Evolutionary conservation across 257 asterid genomes (phyloP), one percentile per base, ranked within the genome.

Genomic region (Craterostigma plantagineum): DNA sequence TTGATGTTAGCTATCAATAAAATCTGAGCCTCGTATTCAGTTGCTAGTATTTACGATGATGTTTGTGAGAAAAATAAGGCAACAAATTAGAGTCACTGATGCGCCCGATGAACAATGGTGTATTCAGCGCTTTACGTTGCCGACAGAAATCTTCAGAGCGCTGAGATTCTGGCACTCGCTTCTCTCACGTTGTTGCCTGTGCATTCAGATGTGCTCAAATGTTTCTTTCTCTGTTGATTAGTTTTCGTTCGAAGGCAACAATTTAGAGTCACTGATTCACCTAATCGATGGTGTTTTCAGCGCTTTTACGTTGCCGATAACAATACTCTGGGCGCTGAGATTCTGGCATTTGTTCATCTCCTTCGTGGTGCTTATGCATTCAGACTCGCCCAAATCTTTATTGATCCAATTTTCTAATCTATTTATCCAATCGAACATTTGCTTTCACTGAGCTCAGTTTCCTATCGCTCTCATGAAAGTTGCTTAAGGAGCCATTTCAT

Each of bases 61-160:
- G 1, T 7, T 0, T 3, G 14, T 10, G 2, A 2, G 30, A 2
- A 23, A 11, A 4, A 11, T 11, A 35, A 47, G 79, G 77, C 76
- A 66, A 79, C 66, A 59, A 55, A 52, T 73, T 74, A 72, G 79
- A 75, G 79, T 79, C 85, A 59, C 86, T 75, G 81, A 60, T 57
- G 51, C 82, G 59, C 78, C n/a, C 3, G 10, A n/a, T 14, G 11
- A 4, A 3, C n/a, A 41, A 63, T 72, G 60, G 82, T 79, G 87
- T 60, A n/a, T 56, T 16, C 58, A 71, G 92, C 72, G 92, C 79
- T 78, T 38, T 56, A 63, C 81, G 81, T 77, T 77, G 91, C 91
- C 92, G 41, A 74, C 7, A 68, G 0, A 1, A 2, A 75, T 34
- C 16, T 14, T 48, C 10, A 41, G 27, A 70, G 78, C 58, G 37